A percentile compares a stretch with the other conserved stretches of the same genome.
These are phyloP conservation scores for Penicillium mononematosum DNA, from an alignment of 495 filamentous ascomycete genomes.

Conservation along the genomic window DNA sequence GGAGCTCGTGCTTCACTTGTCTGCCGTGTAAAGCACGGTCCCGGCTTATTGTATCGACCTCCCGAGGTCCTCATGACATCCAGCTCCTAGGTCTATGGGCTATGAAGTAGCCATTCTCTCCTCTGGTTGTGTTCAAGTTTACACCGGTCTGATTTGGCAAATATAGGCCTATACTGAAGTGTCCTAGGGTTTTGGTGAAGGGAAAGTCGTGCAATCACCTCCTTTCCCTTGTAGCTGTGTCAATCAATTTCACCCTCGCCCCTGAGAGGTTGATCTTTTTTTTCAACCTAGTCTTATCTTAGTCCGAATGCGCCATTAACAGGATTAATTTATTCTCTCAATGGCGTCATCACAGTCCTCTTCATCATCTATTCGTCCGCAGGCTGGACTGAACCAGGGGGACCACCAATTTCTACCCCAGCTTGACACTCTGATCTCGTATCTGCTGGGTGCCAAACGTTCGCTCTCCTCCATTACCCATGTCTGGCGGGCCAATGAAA, in stretches of 20 bases:
- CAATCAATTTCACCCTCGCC: not conserved
- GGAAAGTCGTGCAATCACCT: not conserved
- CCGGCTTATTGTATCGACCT: not conserved
- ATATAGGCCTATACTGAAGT: not conserved
- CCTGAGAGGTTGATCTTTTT: not conserved
- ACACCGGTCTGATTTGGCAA: not conserved
- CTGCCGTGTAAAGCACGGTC: not conserved
- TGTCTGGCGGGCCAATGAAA: slow-evolving; percentile 83
- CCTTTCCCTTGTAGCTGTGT: not conserved
- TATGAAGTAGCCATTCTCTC: not conserved
- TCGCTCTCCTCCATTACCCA: slow-evolving; percentile 83
- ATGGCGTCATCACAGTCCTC: slow-evolving; percentile 42
- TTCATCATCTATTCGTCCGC: slow-evolving; percentile 19
- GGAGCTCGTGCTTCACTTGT: not conserved
- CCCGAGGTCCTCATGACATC: not conserved
- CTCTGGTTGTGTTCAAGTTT: not conserved
- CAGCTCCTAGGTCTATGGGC: not conserved
- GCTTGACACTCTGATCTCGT: slow-evolving; percentile 72
- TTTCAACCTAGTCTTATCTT: not conserved
- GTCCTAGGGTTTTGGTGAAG: not conserved
- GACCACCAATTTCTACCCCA: slow-evolving; percentile 31
- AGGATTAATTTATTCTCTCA: not conserved
- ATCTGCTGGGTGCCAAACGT: slow-evolving; percentile 86
- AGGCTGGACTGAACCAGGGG: slow-evolving; percentile 10
- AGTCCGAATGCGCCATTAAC: not conserved